Evolutionary conservation across 1,284 basidiomycete species (phyloP), one percentile per base, ranked within the genome.

Genomic region (Bondarzewia mesenterica): DNA sequence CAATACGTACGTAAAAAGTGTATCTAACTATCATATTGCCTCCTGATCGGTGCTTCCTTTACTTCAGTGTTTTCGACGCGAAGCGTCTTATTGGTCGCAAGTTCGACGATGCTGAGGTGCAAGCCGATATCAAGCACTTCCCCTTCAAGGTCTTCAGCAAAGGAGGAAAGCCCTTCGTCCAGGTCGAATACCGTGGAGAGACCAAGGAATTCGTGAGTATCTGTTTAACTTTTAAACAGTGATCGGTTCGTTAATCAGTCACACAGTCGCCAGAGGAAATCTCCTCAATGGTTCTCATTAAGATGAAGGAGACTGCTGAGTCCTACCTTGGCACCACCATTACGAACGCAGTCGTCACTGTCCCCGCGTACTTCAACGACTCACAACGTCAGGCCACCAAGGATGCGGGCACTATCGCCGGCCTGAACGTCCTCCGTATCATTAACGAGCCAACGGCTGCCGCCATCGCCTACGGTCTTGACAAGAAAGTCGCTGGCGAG

Each of bases 271-370:
- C 93, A 37, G 93, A 97, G 67, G 94, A 98, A 72, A 84, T 99
- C 61, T 97, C 93, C 3, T 93, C 95, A 52, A 99, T 99, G 94
- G 81, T 99, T 57, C 81, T 97, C 52, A 72, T 82, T 58, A 98
- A 98, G 80, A 98, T 98, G 95, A 93, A 91, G 78, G 95, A 98
- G 76, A 92, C 84, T 50, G 94, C 94, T 42, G 95, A 98, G 76
- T 89, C 94, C 22, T 97, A 98, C 74, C 85, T 99, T 58, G 95
- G 94, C 54, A 72, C 69, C 48, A 80, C 75, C 55, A 76, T 95
- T 65, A 82, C 70, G 64, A 89, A 94, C 64, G 95, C 95, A 54
- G 93, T 96, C 59, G 85, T 96, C 64, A 93, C 90, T 52, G 92
- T 95, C 54, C 93, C 93, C 43, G 92, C 93, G 48, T 96, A 98